Percentiles rank a stretch among this genome's conserved stretches.
Evolutionary conservation across 2,329 filamentous ascomycete species (phyloP).

Genomic region (Apiospora sp.): DNA sequence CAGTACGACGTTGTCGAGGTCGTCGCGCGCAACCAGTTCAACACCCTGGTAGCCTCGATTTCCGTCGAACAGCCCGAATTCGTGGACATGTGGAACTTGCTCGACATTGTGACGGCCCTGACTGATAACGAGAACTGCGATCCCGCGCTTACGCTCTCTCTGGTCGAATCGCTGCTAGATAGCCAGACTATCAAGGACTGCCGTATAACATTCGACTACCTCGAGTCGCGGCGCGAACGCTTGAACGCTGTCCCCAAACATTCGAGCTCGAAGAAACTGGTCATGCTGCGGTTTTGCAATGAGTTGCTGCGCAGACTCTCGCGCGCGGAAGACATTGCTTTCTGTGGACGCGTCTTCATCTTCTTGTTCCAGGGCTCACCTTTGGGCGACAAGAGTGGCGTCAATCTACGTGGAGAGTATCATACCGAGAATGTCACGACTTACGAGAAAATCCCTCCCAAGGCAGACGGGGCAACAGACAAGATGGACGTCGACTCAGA

Average conservation of each 20-base stretch:
- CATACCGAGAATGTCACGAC: conserved; percentile 93
- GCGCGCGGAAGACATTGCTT: conserved; percentile 95
- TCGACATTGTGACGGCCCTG: conserved; percentile 89
- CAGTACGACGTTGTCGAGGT: conserved; percentile 82
- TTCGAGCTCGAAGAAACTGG: conserved; percentile 69
- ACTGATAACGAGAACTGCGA: conserved; percentile 83
- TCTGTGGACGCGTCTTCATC: conserved; percentile 97
- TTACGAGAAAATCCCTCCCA: conserved; percentile 68
- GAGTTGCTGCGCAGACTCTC: conserved; percentile 92
- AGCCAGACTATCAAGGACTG: conserved; percentile 95
- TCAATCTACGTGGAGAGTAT: conserved; percentile 95
- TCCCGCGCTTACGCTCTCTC: conserved; percentile 83
- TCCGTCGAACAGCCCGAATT: conserved; percentile 81
- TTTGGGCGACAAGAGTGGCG: conserved; percentile 93
- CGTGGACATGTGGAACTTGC: conserved; percentile 87
- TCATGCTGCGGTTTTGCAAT: conserved; percentile 94
- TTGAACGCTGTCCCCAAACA: conserved; percentile 78
- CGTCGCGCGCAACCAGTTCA: conserved; percentile 82
- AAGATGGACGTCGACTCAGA: conserved; percentile 73
- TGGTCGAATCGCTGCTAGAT: conserved; percentile 94
- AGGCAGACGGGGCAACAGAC: conserved; percentile 48
- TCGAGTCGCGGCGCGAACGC: conserved; percentile 90
- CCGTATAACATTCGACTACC: conserved; percentile 89
- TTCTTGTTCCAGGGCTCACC: conserved; percentile 98
- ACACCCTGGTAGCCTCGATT: conserved; percentile 75